A percentile compares a stretch with the other conserved stretches of the same genome.
Evolutionary conservation across 352 stramenopile species (phyloP).

Genomic region (Globisporangium acanthophoron): DNA sequence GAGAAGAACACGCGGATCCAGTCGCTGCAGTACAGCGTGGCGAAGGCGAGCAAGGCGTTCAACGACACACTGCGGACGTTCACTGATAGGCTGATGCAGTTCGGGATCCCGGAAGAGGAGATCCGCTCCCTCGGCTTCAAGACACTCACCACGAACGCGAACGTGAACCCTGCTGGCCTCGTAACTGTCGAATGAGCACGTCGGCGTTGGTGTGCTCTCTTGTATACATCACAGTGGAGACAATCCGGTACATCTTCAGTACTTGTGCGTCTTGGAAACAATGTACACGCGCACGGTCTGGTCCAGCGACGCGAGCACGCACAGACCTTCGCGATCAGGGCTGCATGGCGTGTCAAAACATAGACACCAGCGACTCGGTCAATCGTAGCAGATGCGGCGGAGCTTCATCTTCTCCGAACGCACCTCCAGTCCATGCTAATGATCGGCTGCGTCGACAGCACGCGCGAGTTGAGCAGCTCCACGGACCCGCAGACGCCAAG

Average conservation of each 20-base stretch:
- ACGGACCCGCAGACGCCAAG: conserved; percentile 89
- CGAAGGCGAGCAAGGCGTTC: conserved; percentile 74
- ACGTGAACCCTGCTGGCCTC: conserved; percentile 65
- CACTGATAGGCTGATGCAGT: conserved; percentile 51
- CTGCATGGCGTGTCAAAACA: conserved; percentile 12
- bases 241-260: conserved; percentile 33
- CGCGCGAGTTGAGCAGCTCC: conserved; percentile 93
- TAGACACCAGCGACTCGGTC: too few species aligned
- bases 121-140: conserved; percentile 64
- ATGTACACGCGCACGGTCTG: conserved; percentile 95
- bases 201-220: background rate
- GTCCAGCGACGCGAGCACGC: conserved; percentile 89
- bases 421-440: conserved; percentile 95
- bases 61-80: conserved; percentile 76
- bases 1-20: conserved; percentile 54
- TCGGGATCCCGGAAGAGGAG: conserved; percentile 73
- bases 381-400: too few species aligned
- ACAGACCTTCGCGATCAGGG: conserved; percentile 92
- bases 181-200: conserved; percentile 32
- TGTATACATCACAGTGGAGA: background rate
- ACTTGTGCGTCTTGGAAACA: conserved; percentile 95
- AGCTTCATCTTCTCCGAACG: background rate
- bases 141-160: conserved; percentile 41
- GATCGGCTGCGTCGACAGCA: conserved; percentile 95
- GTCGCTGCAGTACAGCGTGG: conserved; percentile 54